Evolutionary conservation across 2,329 filamentous ascomycete genomes (phyloP).

Genomic region (Neofusicoccum cordaticola): DNA sequence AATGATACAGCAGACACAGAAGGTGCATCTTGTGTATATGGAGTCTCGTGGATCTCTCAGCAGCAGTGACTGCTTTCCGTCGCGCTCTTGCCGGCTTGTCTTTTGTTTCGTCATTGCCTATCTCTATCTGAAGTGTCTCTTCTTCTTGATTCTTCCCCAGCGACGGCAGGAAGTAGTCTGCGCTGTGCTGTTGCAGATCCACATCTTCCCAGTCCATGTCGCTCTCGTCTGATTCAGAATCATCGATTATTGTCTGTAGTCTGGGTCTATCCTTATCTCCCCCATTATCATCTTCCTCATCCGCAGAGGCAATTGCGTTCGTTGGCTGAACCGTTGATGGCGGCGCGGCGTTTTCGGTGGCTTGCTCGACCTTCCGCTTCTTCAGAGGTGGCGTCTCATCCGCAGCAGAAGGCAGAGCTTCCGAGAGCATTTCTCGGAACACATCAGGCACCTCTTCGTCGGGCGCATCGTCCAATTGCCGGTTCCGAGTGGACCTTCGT

Average conservation of each 20-base stretch:
- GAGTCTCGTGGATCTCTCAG: slow-evolving; percentile 61
- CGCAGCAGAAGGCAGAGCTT: slow-evolving; percentile 35
- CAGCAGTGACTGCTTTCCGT: slow-evolving; percentile 53
- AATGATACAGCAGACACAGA: slow-evolving; percentile 76
- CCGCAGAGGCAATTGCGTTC: not conserved
- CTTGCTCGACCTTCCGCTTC: slow-evolving; percentile 22
- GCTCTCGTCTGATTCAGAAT: slow-evolving; percentile 52
- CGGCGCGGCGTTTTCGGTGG: not conserved
- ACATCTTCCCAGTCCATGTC: slow-evolving; percentile 65
- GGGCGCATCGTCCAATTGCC: not conserved
- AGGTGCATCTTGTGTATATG: slow-evolving; percentile 85
- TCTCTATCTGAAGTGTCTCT: slow-evolving; percentile 41
- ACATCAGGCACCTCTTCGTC: slow-evolving; percentile 39
- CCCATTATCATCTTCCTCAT: slow-evolving; percentile 21
- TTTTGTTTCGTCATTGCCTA: slow-evolving; percentile 25
- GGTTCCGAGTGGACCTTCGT: not conserved
- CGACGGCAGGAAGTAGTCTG: slow-evolving; percentile 21
- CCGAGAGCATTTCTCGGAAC: slow-evolving; percentile 46
- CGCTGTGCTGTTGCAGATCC: slow-evolving; percentile 28
- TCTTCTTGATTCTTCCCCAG: slow-evolving; percentile 31
- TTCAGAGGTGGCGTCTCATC: slow-evolving; percentile 38
- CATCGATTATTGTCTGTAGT: slow-evolving; percentile 39
- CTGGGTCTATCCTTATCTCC: slow-evolving; percentile 23
- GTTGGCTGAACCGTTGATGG: not conserved
- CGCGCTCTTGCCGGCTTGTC: slow-evolving; percentile 37